Conservation (phyloP, 2,329 filamentous ascomycete genomes). For the Xylariaceae sp. region DNA sequence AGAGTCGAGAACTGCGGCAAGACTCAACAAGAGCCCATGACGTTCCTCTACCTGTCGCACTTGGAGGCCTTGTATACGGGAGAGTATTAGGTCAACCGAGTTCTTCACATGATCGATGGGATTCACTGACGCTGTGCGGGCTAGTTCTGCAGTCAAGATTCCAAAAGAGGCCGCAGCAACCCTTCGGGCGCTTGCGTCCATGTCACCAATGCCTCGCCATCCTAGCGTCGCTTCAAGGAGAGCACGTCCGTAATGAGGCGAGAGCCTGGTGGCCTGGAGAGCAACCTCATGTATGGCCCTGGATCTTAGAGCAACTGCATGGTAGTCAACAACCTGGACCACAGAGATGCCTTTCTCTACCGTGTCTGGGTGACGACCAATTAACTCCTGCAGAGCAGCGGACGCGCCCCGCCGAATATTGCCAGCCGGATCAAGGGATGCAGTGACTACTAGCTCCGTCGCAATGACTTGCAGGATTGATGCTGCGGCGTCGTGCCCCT, state of each 20-base stretch:
- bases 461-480: slow-evolving; percentile 78
- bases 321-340: slow-evolving; percentile 91
- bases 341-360: slow-evolving; percentile 81
- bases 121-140: slow-evolving; percentile 31
- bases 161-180: slow-evolving; percentile 75
- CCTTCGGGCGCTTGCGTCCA: slow-evolving; percentile 75
- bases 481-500: slow-evolving; percentile 43
- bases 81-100: slow-evolving; percentile 51
- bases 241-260: slow-evolving; percentile 71
- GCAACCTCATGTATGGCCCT: slow-evolving; percentile 82
- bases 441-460: slow-evolving; percentile 79
- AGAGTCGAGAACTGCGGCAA: slow-evolving; percentile 63
- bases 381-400: slow-evolving; percentile 90
- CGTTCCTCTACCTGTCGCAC: slow-evolving; percentile 69
- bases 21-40: slow-evolving; percentile 68
- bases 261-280: slow-evolving; percentile 69
- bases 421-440: slow-evolving; percentile 85
- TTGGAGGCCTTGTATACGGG: slow-evolving; percentile 53
- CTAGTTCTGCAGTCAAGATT: slow-evolving; percentile 53
- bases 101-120: slow-evolving; percentile 39
- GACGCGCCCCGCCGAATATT: slow-evolving; percentile 94
- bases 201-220: slow-evolving; percentile 88
- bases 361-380: slow-evolving; percentile 89
- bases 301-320: slow-evolving; percentile 85
- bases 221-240: slow-evolving; percentile 73